phyloP scores from a whole-genome alignment of 345 rosid species.

The Arabidopsis arenosa region DNA sequence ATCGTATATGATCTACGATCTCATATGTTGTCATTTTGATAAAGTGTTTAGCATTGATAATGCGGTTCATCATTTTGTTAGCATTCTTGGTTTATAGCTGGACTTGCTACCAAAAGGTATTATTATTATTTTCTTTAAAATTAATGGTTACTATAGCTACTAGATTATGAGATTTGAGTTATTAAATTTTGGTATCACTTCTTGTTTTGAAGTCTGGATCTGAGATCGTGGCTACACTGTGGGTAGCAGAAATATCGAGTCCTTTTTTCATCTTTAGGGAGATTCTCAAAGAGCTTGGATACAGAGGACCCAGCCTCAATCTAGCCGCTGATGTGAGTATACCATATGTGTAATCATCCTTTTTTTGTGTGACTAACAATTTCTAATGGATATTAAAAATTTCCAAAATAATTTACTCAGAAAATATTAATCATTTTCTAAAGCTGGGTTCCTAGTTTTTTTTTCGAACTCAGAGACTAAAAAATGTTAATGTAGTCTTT shows the following conservation, averaged over 20 bases:
- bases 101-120: slow-evolving; percentile 65
- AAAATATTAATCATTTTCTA: too few relatives aligned
- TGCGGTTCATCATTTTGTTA: slow-evolving; percentile 74
- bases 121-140: not conserved
- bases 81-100: slow-evolving; percentile 76
- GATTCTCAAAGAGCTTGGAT: slow-evolving; percentile 82
- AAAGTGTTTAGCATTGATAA: slow-evolving; percentile 57
- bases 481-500: not conserved
- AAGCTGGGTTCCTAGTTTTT: not conserved
- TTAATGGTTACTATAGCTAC: not conserved
- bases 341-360: not conserved
- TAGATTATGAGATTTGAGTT: slow-evolving; percentile 15
- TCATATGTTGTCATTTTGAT: slow-evolving; percentile 64
- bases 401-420: not conserved
- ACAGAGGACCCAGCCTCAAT: slow-evolving; percentile 66
- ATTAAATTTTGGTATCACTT: not conserved
- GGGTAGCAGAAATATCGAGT: slow-evolving; percentile 85
- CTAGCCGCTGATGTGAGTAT: slow-evolving; percentile 72
- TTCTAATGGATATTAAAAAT: not conserved
- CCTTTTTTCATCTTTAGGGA: slow-evolving; percentile 87
- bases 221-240: slow-evolving; percentile 68
- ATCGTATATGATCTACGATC: slow-evolving; percentile 77
- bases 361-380: not conserved
- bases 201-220: slow-evolving; percentile 61
- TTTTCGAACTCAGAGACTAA: not conserved